Conservation (phyloP, 495 filamentous ascomycete species). For the Apodospora peruviana region DNA sequence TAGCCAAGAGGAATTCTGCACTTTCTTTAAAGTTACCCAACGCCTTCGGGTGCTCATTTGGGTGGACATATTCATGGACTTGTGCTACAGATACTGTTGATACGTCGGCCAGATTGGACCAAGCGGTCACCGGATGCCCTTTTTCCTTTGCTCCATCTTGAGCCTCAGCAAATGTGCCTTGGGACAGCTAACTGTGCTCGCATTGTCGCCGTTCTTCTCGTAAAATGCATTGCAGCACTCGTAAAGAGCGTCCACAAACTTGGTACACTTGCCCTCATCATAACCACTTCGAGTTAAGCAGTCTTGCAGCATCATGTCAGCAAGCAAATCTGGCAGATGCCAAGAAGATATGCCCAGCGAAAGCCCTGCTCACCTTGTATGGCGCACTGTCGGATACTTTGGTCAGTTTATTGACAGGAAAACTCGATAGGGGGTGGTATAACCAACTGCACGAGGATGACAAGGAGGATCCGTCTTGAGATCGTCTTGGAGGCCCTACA, state of each 20-base stretch:
- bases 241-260: constrained; percentile 84
- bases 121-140: no score
- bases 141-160: constrained; percentile 80
- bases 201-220: constrained; percentile 67
- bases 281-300: constrained; percentile 83
- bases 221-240: constrained; percentile 94
- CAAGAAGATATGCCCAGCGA: no score
- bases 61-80: constrained; percentile 41
- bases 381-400: constrained; percentile 55
- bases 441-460: constrained; percentile 78
- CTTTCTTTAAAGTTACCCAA: constrained; percentile 64
- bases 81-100: constrained; percentile 35
- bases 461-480: constrained; percentile 74
- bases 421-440: background rate
- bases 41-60: constrained; percentile 28
- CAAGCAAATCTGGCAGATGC: no score
- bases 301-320: constrained; percentile 42
- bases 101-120: no score
- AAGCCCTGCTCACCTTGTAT: constrained; percentile 64
- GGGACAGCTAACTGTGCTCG: constrained; percentile 76
- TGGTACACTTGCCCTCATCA: constrained; percentile 76
- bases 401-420: background rate
- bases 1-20: constrained; percentile 77
- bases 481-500: constrained; percentile 52
- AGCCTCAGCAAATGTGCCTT: constrained; percentile 71